Evolutionary conservation across 1,139 yeast species (phyloP).

Genomic region (Protomyces arabidopsidicola): DNA sequence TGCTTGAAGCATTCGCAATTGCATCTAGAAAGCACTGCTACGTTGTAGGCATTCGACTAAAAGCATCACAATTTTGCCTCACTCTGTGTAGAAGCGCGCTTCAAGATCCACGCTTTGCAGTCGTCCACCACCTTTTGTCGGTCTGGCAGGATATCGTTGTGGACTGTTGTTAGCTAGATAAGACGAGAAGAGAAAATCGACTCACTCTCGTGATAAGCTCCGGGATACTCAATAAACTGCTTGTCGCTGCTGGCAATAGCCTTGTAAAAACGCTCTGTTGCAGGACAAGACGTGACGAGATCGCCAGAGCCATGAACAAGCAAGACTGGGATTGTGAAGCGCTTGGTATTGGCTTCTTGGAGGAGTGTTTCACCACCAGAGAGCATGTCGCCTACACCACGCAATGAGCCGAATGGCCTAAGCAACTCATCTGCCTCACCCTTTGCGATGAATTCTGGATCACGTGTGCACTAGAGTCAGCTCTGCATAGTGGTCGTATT

Average conservation of each 20-base stretch:
- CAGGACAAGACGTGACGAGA: conserved; percentile 29
- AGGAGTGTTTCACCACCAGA: conserved; percentile 13
- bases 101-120: background rate
- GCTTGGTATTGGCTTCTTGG: conserved; percentile 23
- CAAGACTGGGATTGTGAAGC: conserved; percentile 31
- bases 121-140: background rate
- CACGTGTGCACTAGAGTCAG: conserved; percentile 25
- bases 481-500: background rate
- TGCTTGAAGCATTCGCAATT: background rate
- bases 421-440: conserved; percentile 30
- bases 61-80: background rate
- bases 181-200: background rate
- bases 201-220: conserved; percentile 33
- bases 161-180: background rate
- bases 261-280: conserved; percentile 32
- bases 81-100: conserved; percentile 33
- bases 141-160: conserved; percentile 2
- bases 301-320: conserved; percentile 34
- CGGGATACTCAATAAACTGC: conserved; percentile 30
- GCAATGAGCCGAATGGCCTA: conserved; percentile 24
- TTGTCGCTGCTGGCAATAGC: conserved; percentile 31
- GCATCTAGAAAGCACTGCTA: background rate
- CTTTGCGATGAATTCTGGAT: conserved; percentile 29
- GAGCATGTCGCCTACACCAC: conserved; percentile 22
- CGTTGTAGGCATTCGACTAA: too few species aligned